Base-by-base conservation (phyloP, 208 protist genomes). In the Porcisia deanei region DNA sequence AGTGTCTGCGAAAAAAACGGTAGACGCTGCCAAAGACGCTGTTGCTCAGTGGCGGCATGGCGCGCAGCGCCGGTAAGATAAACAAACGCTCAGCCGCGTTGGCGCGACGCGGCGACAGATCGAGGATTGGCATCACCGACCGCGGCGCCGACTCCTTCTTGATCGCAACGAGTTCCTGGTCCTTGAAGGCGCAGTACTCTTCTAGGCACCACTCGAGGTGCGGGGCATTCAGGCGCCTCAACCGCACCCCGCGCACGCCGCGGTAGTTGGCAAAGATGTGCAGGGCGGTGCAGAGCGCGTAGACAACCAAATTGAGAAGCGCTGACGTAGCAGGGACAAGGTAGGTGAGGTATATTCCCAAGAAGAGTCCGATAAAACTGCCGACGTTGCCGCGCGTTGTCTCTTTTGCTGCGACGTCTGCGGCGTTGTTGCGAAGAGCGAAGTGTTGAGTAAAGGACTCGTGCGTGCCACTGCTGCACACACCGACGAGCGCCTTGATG, bases 361-460 rank as follows among this genome's bases (percentile, higher is more conserved):
- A 66, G 6, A 81, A 41, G 0, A 93, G 69, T 0, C 89, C 89
- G 22, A 90, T 22, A 18, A 93, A 53, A 57, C 73, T 67, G 14
- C 75, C 85, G 9, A 81, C 73, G 65, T 87, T 90, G 52, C 86
- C 79, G n/a, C 88, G 83, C 43, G 80, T 94, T 10, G 77, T 70
- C 30, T 87, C 79, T 57, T 90, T 92, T 7, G 89, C 85, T 16
- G 79, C 49, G 25, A 93, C 79, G 61, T 92, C 87, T 6, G 88
- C 87, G 25, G 73, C 82, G 80, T 94, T 93, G 54, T 86, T 70
- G 43, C 68, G 61, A n/a, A 79, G 54, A 12, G 87, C 86, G 57
- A 93, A 94, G 81, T 91, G 87, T 75, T 91, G 82, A 25, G 82
- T 82, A 25, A 93, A 76, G 20, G 87, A 76, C 8, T 82, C 80